Evolutionary conservation across 1,284 basidiomycete species (phyloP), one percentile per base, ranked within the genome.

Genomic region (Pyrrhoderma noxium): DNA sequence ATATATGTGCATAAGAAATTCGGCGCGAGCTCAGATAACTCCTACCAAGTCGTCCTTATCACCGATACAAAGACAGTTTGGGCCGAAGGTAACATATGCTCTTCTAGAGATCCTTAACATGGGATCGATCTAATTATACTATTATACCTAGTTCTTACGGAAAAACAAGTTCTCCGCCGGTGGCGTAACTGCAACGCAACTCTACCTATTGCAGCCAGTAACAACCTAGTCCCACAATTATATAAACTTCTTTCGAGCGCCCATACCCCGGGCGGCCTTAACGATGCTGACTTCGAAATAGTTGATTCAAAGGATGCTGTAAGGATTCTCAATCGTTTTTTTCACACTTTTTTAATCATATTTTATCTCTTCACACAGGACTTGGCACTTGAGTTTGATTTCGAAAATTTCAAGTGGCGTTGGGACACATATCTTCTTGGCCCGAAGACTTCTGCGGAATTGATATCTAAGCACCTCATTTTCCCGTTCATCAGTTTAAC

Each of bases 51-150:
- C 74, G 69, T 56, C 45, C 61, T 89, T 57, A 63, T 87, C 49
- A 86, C 86, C 14, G 85, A 89, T 64, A 88, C 83, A 4, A 84
- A 77, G 62, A 72, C 67, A 35, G 80, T 82, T 8, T 89, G 84
- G 85, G 71, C 70, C n/a, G 85, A 89, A 80, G 80, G 85, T 84
- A 56, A 21, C 22, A 8, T 16, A 42, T 43, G 41, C n/a, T n/a
- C n/a, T n/a, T n/a, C n/a, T n/a, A n/a, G n/a, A n/a, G n/a, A n/a
- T n/a, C n/a, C n/a, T n/a, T n/a, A n/a, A n/a, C n/a, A n/a, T n/a
- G n/a, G n/a, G n/a, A 43, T 22, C 57, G 54, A 54, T 23, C n/a
- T 31, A 38, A 39, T 9, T 16, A 9, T 37, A 1, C 36, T 40
- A 13, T 18, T 36, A 25, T 9, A 14, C 43, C 31, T 52, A 86